Conservation (phyloP, 1,284 basidiomycete genomes). For the Chalciporus sp. region DNA sequence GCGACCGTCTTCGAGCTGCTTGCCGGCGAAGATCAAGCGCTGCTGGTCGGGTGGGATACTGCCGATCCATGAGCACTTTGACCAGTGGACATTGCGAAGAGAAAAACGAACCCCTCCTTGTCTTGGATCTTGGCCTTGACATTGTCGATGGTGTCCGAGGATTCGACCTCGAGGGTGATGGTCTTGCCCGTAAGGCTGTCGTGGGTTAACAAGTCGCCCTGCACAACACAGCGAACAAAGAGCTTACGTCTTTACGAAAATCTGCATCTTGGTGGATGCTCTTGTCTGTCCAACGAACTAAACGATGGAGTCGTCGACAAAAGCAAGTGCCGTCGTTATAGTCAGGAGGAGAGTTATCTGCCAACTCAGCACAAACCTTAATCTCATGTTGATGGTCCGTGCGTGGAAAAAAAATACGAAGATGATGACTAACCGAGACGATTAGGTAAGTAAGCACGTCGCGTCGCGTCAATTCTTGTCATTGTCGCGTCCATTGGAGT, state of each 20-base stretch:
- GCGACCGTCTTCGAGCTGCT: conserved; percentile 95
- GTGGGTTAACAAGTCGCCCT: background rate
- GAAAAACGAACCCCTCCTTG: conserved; percentile 78
- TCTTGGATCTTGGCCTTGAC: conserved; percentile 97
- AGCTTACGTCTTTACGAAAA: conserved; percentile 91
- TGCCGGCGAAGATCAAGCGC: conserved; percentile 97
- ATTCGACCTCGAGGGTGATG: conserved; percentile 97
- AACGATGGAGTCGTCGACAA: conserved; percentile 89
- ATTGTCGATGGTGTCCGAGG: conserved; percentile 97
- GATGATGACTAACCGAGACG: conserved; percentile 14
- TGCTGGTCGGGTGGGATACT: conserved; percentile 96
- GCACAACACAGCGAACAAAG: background rate
- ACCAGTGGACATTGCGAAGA: background rate
- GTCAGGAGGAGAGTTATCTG: conserved; percentile 23
- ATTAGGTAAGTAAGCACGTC: conserved; percentile 21
- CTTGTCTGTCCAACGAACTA: conserved; percentile 81
- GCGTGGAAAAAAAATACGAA: conserved; percentile 30
- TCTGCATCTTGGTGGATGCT: conserved; percentile 82
- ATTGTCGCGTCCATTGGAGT: background rate
- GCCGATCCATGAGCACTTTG: conserved; percentile 4
- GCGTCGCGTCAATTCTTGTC: conserved; percentile 24
- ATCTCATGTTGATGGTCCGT: conserved; percentile 47
- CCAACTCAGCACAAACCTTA: conserved; percentile 30
- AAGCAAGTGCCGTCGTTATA: conserved; percentile 53
- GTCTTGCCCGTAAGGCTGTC: conserved; percentile 96